These are phyloP conservation scores for Schrenkiella parvula DNA, from an alignment of 345 rosid genomes.

Conservation along the genomic window DNA sequence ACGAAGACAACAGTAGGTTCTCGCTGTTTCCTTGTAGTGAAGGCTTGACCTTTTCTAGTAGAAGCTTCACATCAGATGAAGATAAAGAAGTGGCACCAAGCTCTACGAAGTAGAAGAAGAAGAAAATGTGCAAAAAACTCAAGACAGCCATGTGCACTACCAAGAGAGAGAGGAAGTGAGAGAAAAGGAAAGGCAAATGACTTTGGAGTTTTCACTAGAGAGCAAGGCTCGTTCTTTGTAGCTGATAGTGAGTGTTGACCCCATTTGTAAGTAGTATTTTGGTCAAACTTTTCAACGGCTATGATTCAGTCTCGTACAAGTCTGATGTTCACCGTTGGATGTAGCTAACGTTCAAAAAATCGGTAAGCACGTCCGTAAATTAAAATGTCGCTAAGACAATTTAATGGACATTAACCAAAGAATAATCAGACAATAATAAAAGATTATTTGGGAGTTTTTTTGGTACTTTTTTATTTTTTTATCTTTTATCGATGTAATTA, in stretches of 20 bases:
- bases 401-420: too few relatives aligned
- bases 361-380: too few relatives aligned
- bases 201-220: constrained; percentile 23
- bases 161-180: constrained; percentile 17
- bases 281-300: constrained; percentile 35
- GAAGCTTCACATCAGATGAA: constrained; percentile 57
- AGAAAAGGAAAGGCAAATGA: not conserved
- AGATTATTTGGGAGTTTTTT: too few relatives aligned
- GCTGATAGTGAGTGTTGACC: constrained; percentile 37
- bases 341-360: too few relatives aligned
- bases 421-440: too few relatives aligned
- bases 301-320: constrained; percentile 34
- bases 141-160: constrained; percentile 46
- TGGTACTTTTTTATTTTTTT: too few relatives aligned
- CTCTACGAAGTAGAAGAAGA: constrained; percentile 17
- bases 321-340: not conserved
- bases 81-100: not conserved
- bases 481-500: too few relatives aligned
- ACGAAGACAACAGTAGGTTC: constrained; percentile 62
- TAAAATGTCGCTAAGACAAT: too few relatives aligned
- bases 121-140: constrained; percentile 39
- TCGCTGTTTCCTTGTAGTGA: constrained; percentile 61
- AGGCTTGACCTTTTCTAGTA: constrained; percentile 54
- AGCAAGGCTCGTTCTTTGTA: constrained; percentile 24
- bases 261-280: not conserved